A percentile compares a stretch with the other conserved stretches of the same genome.
These are phyloP conservation scores for Fusarium aywerte DNA, from an alignment of 2,329 filamentous ascomycete species.

Conservation along the genomic window DNA sequence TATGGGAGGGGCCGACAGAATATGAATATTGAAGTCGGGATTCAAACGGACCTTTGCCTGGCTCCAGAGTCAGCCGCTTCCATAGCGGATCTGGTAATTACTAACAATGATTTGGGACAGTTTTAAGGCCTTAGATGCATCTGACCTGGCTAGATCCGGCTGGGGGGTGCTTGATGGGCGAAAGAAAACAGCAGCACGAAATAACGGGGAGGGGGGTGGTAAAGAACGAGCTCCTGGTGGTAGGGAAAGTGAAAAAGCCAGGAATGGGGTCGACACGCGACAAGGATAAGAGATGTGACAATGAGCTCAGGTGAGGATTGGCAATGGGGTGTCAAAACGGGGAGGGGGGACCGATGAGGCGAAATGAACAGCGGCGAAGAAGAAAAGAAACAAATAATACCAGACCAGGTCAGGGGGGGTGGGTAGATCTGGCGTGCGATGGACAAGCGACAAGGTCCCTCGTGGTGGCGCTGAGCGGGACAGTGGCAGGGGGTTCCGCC, in stretches of 20 bases:
- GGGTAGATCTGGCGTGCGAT: conserved; percentile 51
- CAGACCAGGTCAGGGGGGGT: conserved; percentile 37
- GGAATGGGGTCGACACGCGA: conserved; percentile 47
- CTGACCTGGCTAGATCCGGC: conserved; percentile 50
- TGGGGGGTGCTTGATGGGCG: conserved; percentile 40
- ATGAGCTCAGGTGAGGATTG: conserved; percentile 46
- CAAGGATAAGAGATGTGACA: conserved; percentile 45
- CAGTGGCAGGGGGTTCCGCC: conserved; percentile 40
- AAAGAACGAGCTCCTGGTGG: conserved; percentile 37
- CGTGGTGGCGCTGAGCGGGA: conserved; percentile 52
- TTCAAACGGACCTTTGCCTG: conserved; percentile 53
- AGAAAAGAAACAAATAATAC: conserved; percentile 43
- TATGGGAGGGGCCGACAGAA: conserved; percentile 44
- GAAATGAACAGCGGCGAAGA: conserved; percentile 42
- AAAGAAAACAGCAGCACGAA: conserved; percentile 32
- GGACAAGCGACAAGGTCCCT: conserved; percentile 46
- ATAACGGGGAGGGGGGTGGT: conserved; percentile 39
- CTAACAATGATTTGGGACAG: conserved; percentile 51
- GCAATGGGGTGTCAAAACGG: conserved; percentile 40
- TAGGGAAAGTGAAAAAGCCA: conserved; percentile 42
- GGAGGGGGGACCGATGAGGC: conserved; percentile 40
- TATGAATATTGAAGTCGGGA: conserved; percentile 42
- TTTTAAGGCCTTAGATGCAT: conserved; percentile 53
- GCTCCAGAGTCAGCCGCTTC: conserved; percentile 53
- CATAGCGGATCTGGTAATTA: conserved; percentile 54